Conservation (phyloP, 2,329 filamentous ascomycete species). For the Botrytis cinerea region DNA sequence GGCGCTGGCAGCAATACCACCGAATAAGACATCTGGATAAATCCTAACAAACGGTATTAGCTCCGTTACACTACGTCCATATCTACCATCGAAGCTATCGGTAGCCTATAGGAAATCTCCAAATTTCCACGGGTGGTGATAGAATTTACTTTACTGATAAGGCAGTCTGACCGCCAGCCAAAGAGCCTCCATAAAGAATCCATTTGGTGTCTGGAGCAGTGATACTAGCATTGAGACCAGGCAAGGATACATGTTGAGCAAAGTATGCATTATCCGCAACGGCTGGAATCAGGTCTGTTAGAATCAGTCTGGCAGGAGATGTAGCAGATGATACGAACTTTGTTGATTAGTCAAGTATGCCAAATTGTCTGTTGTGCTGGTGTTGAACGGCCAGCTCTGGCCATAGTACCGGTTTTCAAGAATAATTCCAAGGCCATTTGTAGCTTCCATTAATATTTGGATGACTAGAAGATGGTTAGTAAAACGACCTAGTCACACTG, state of each 20-base stretch:
- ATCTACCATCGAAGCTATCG: background rate
- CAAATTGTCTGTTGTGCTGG: conserved; percentile 51
- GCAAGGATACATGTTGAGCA: conserved; percentile 50
- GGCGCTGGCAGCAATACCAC: conserved; percentile 52
- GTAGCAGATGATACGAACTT: conserved; percentile 35
- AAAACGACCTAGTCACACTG: conserved; percentile 19
- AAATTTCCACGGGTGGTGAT: background rate
- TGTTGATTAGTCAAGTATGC: conserved; percentile 54
- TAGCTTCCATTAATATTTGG: conserved; percentile 55
- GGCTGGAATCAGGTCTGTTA: conserved; percentile 31
- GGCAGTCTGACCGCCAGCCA: conserved; percentile 48
- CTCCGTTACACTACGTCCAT: background rate
- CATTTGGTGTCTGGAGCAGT: conserved; percentile 49
- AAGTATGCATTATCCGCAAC: conserved; percentile 56
- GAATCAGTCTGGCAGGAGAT: background rate
- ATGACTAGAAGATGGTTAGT: conserved; percentile 45
- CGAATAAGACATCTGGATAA: conserved; percentile 50
- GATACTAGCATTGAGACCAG: conserved; percentile 47
- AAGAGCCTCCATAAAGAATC: conserved; percentile 48
- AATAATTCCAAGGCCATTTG: conserved; percentile 56
- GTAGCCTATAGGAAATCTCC: background rate
- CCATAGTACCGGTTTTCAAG: conserved; percentile 56
- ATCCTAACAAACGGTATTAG: conserved; percentile 27
- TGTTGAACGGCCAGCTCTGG: conserved; percentile 50
- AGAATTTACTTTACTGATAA: conserved; percentile 45